Evolutionary conservation across 2,329 filamentous ascomycete species (phyloP).

Genomic region (Gliomastix tumulicola): DNA sequence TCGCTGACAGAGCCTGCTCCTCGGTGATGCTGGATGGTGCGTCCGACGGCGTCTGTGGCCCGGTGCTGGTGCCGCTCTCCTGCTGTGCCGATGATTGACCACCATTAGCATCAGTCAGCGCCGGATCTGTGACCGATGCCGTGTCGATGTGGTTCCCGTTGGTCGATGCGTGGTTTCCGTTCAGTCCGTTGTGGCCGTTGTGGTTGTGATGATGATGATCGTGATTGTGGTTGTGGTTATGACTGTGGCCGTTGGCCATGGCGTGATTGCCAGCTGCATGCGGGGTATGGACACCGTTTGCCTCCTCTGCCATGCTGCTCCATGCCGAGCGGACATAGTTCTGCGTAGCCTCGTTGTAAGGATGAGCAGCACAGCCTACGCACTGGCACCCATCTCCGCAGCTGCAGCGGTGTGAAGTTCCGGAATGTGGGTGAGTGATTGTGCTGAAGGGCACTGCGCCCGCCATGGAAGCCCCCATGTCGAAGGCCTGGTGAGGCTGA

Average conservation of each 20-base stretch:
- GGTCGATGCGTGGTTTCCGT: not conserved
- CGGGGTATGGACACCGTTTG: too few species aligned
- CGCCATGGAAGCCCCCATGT: slow-evolving; percentile 14
- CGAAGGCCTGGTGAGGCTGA: slow-evolving; percentile 9
- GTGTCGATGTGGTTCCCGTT: not conserved
- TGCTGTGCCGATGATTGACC: too few species aligned
- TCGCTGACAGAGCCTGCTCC: slow-evolving; percentile 42
- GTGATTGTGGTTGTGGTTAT: slow-evolving; percentile 10
- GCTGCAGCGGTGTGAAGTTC: slow-evolving; percentile 40
- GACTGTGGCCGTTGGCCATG: slow-evolving; percentile 9
- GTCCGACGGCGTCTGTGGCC: slow-evolving; percentile 39
- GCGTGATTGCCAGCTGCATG: slow-evolving; percentile 5
- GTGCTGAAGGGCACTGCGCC: slow-evolving; percentile 11
- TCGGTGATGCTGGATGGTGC: slow-evolving; percentile 35
- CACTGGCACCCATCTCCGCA: slow-evolving; percentile 63
- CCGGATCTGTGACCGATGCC: too few species aligned
- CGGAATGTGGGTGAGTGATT: slow-evolving; percentile 8
- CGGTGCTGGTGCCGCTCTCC: slow-evolving; percentile 11
- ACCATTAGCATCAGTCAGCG: too few species aligned
- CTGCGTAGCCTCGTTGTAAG: slow-evolving; percentile 58
- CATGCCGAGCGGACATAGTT: slow-evolving; percentile 43
- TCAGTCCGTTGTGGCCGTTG: slow-evolving; percentile 5
- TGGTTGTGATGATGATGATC: too few species aligned
- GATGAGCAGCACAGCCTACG: slow-evolving; percentile 60
- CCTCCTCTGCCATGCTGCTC: slow-evolving; percentile 29